phyloP scores from a whole-genome alignment of 169 alveolate genomes.

The Plasmodium knowlesi region DNA sequence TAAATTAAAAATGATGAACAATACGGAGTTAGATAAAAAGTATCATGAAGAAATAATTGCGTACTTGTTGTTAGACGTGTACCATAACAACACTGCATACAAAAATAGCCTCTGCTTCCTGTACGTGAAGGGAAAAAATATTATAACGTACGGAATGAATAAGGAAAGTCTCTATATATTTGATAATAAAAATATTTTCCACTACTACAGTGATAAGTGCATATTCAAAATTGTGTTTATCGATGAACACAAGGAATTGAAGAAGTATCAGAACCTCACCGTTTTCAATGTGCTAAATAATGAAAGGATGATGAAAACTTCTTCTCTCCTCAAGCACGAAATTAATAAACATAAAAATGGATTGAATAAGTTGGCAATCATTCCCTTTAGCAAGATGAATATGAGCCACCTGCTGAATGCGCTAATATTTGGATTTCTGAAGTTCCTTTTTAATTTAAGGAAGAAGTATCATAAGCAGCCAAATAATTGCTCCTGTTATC shows the following conservation, averaged over 20 bases:
- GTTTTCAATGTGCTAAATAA: slow-evolving; percentile 53
- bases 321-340: slow-evolving; percentile 18
- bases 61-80: slow-evolving; percentile 40
- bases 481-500: slow-evolving; percentile 22
- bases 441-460: slow-evolving; percentile 63
- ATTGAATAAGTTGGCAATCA: slow-evolving; percentile 34
- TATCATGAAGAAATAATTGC: slow-evolving; percentile 35
- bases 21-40: slow-evolving; percentile 8
- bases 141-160: slow-evolving; percentile 37
- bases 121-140: slow-evolving; percentile 41
- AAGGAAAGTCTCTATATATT: slow-evolving; percentile 40
- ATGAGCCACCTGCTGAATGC: slow-evolving; percentile 50
- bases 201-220: slow-evolving; percentile 56
- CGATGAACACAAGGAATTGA: slow-evolving; percentile 30
- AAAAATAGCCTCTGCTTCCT: slow-evolving; percentile 18
- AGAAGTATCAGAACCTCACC: slow-evolving; percentile 7
- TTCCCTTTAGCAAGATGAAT: slow-evolving; percentile 63
- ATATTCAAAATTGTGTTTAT: slow-evolving; percentile 46
- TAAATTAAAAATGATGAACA: slow-evolving; percentile 31
- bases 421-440: slow-evolving; percentile 47
- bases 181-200: slow-evolving; percentile 64
- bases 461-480: slow-evolving; percentile 45
- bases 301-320: slow-evolving; percentile 35
- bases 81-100: slow-evolving; percentile 45
- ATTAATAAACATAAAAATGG: slow-evolving; percentile 62